These are phyloP conservation scores for Cudoniella acicularis DNA, from an alignment of 495 filamentous ascomycete genomes.

Conservation along the genomic window DNA sequence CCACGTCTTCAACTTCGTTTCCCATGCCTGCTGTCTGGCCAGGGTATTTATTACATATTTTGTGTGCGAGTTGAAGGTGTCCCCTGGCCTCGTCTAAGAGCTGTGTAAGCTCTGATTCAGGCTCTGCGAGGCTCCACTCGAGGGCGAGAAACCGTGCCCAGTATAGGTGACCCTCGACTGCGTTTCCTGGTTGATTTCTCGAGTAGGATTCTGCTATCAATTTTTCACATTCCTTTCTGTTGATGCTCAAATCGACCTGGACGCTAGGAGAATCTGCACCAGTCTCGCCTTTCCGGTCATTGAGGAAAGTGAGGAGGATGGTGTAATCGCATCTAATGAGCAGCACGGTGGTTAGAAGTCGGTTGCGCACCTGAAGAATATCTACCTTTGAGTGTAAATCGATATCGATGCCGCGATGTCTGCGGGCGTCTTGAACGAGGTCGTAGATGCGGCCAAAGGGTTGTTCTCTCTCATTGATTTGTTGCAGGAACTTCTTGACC, in stretches of 20 bases:
- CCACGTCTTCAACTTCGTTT: constrained; percentile 28
- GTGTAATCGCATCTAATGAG: constrained; percentile 51
- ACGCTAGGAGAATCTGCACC: constrained; percentile 6
- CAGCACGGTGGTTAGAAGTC: constrained; percentile 47
- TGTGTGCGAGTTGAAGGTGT: constrained; percentile 13
- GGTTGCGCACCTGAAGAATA: constrained; percentile 43
- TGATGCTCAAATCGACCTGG: constrained; percentile 36
- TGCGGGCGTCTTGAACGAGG: constrained; percentile 46
- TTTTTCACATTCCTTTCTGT: constrained; percentile 22
- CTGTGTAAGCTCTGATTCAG: constrained; percentile 7
- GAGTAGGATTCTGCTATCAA: constrained; percentile 18
- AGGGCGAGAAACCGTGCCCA: constrained; percentile 34
- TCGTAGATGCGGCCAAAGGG: constrained; percentile 54
- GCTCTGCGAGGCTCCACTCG: constrained; percentile 17
- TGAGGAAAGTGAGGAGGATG: constrained; percentile 53
- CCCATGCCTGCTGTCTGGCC: constrained; percentile 26
- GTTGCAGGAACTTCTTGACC: constrained; percentile 38
- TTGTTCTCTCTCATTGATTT: constrained; percentile 53
- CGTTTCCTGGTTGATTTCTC: constrained; percentile 16
- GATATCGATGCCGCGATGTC: constrained; percentile 32
- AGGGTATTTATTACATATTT: constrained; percentile 14
- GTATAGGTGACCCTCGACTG: constrained; percentile 31
- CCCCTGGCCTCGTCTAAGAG: constrained; percentile 10
- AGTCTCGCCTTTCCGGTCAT: constrained; percentile 22
- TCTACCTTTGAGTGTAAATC: constrained; percentile 42